Base-by-base conservation (phyloP, 78 protist genomes). In the Bigelowiella natans region DNA sequence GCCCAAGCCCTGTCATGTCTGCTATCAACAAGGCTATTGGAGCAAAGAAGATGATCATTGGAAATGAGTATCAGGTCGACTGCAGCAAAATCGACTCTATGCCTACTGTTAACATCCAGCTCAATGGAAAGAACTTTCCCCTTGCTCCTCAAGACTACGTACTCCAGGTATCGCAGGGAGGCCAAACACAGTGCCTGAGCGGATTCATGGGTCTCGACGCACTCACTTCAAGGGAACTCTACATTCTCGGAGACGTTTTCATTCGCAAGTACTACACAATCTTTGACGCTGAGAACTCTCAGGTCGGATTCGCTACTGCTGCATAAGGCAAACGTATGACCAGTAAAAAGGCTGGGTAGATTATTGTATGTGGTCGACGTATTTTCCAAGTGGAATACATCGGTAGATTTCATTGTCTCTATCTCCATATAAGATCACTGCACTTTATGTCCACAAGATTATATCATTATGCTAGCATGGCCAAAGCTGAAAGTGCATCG, bases 241-340 rank as follows among this genome's bases (percentile, higher is more conserved):
- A 31, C 93, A 98, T 98, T 40, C 91, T 98, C 0, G 99, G 99
- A 31, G 99, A 98, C 86, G 97, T 97, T 38, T 98, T 98, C 96
- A 88, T 98, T 51, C 86, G 96, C 51, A 91, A 92, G 86, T 95
- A 93, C 94, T 96, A 95, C 95, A 95, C 98, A 0, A 93, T 93
- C 40, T 98, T 97, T 40, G 98, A 97, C 94, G 28, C 51, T 30
- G 96, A 91, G 40, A 93, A 95, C 89, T 7, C 30, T 37, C 88
- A 88, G 39, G 92, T 95, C 28, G 96, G 97, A 28, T 93, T 96
- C 85, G 97, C 97, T 40, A 0, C 29, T 0, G 91, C 94, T 39
- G 18, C 0, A 30, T 73, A 92, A 90, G 11, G 51, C n/a, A n/a
- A n/a, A n/a, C n/a, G n/a, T n/a, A n/a, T n/a, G n/a, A n/a, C n/a